phyloP scores from a whole-genome alignment of 805 yeast species.

The Wickerhamomyces rabaulensis region DNA sequence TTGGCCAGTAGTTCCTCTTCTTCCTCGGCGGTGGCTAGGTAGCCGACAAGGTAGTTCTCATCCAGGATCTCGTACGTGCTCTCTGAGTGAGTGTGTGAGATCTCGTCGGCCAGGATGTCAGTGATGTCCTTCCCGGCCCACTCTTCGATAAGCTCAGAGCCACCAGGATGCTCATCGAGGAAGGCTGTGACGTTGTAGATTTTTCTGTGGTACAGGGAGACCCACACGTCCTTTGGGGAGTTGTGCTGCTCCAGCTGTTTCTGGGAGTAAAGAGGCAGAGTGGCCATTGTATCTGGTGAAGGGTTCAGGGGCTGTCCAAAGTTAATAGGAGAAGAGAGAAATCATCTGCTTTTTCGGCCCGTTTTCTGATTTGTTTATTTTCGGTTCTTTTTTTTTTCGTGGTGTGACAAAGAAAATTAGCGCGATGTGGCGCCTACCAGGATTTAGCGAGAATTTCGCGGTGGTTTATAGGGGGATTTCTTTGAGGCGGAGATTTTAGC shows the following conservation, averaged over 20 bases:
- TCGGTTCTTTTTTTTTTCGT: not conserved
- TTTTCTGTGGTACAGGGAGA: conserved; percentile 71
- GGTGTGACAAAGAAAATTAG: not conserved
- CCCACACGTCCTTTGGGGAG: conserved; percentile 61
- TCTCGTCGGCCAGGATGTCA: conserved; percentile 66
- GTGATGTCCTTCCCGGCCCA: conserved; percentile 85
- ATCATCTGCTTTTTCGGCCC: not conserved
- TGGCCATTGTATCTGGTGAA: conserved; percentile 20
- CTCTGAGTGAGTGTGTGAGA: conserved; percentile 75
- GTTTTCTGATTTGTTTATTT: not conserved
- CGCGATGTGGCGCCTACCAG: too few species aligned
- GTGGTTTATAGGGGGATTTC: too few species aligned
- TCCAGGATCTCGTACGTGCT: conserved; percentile 82
- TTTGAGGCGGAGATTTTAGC: too few species aligned
- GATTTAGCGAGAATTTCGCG: too few species aligned
- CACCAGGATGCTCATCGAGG: conserved; percentile 65
- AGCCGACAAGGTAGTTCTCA: conserved; percentile 75
- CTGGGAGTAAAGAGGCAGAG: conserved; percentile 58
- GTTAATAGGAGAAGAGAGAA: not conserved
- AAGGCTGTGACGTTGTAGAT: conserved; percentile 75
- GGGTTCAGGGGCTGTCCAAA: not conserved
- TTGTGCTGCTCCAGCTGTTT: conserved; percentile 50
- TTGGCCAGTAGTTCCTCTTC: conserved; percentile 64
- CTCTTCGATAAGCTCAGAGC: conserved; percentile 74
- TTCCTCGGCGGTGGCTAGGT: conserved; percentile 76